phyloP scores from a whole-genome alignment of 2,329 filamentous ascomycete species.

The Cladosporium cucumerinum region DNA sequence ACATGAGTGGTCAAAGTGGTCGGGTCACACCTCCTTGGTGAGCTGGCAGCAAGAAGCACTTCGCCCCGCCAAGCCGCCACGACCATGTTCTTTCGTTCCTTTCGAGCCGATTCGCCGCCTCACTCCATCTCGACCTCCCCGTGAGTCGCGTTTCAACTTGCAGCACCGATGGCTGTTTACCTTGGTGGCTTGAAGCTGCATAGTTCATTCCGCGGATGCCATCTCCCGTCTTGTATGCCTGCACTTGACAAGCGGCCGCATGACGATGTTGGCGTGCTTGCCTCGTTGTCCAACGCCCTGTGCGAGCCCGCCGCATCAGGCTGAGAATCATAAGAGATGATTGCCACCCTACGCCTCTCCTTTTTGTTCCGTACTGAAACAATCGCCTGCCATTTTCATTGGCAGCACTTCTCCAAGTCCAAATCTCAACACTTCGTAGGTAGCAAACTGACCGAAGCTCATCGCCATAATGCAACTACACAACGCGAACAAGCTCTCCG shows the following conservation, averaged over 20 bases:
- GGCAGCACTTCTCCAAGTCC: not conserved
- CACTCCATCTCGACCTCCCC: not conserved
- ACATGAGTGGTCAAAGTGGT: not conserved
- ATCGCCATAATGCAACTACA: not conserved
- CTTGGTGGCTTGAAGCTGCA: conserved; percentile 2
- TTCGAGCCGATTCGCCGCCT: conserved; percentile 9
- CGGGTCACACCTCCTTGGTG: not conserved
- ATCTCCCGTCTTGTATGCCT: not conserved
- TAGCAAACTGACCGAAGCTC: not conserved
- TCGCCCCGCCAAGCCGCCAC: conserved; percentile 1
- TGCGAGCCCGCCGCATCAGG: not conserved
- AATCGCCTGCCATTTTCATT: not conserved
- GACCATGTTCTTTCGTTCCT: not conserved
- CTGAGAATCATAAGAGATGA: not conserved
- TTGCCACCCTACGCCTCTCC: not conserved
- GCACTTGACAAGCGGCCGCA: not conserved
- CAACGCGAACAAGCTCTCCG: not conserved
- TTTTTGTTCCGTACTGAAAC: not conserved
- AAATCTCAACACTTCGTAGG: not conserved
- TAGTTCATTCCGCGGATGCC: not conserved
- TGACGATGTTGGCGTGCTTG: not conserved
- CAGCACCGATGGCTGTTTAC: not conserved
- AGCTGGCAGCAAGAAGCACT: conserved; percentile 3
- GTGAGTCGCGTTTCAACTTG: not conserved
- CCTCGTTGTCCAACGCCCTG: not conserved